A percentile compares a stretch with the other conserved stretches of the same genome.
Conservation (phyloP, 2,329 filamentous ascomycete species). For the Cladosporium oxysporum region DNA sequence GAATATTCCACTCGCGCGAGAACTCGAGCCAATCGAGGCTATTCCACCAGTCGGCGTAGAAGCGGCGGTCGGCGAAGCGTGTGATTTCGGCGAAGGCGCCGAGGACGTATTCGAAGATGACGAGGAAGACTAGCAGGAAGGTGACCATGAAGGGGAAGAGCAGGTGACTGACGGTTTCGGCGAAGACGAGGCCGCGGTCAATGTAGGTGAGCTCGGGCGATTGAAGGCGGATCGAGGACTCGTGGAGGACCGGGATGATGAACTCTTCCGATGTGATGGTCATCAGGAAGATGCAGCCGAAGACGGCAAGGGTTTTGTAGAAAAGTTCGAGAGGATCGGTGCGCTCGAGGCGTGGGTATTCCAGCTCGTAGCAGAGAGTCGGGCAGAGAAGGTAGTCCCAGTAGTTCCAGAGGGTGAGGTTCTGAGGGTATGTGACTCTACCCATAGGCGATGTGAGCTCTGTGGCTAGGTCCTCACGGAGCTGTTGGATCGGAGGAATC, state of each 20-base stretch:
- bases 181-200: conserved; percentile 76
- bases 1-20: conserved; percentile 95
- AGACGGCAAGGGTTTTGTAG: conserved; percentile 84
- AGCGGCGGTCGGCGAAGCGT: conserved; percentile 87
- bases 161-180: conserved; percentile 86
- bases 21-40: conserved; percentile 92
- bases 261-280: conserved; percentile 92
- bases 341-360: conserved; percentile 79
- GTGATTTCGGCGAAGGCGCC: conserved; percentile 88
- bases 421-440: conserved; percentile 84
- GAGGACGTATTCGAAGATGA: conserved; percentile 96
- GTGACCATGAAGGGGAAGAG: conserved; percentile 97
- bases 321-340: conserved; percentile 79
- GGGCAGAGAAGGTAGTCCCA: conserved; percentile 86
- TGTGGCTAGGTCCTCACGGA: conserved; percentile 83
- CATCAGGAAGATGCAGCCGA: conserved; percentile 94
- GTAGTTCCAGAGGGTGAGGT: conserved; percentile 81
- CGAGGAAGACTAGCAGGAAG: conserved; percentile 91
- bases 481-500: conserved; percentile 55
- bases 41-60: conserved; percentile 79
- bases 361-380: conserved; percentile 95
- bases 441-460: conserved; percentile 91
- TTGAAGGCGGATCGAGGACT: conserved; percentile 62
- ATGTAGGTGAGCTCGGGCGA: conserved; percentile 47
- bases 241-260: conserved; percentile 83